phyloP scores from a whole-genome alignment of 306 rosid genomes.

The Calophaca sinica region DNA sequence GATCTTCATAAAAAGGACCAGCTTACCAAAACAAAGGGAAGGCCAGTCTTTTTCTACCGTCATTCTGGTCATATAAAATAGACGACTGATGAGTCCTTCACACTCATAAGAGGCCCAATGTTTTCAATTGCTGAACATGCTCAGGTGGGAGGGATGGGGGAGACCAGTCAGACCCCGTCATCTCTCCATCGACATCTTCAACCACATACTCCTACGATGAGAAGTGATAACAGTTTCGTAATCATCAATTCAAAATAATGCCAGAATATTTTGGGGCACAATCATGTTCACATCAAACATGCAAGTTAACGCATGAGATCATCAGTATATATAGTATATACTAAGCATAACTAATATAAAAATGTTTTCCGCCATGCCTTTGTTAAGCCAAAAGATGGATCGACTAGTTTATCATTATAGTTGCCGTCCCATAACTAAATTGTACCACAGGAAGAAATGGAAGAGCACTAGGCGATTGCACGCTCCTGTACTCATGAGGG shows the following conservation, averaged over 20 bases:
- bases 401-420: neutral
- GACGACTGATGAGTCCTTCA: constrained; percentile 43
- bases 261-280: constrained; percentile 1
- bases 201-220: constrained; percentile 85
- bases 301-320: constrained; percentile 8
- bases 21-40: constrained; percentile 43
- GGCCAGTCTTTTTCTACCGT: constrained; percentile 43
- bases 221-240: constrained; percentile 40
- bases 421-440: constrained; percentile 23
- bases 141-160: constrained; percentile 87
- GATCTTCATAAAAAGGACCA: constrained; percentile 39
- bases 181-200: constrained; percentile 95
- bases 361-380: neutral
- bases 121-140: constrained; percentile 92
- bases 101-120: constrained; percentile 80
- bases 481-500: constrained; percentile 2
- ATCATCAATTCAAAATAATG: constrained; percentile 37
- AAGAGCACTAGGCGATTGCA: constrained; percentile 18
- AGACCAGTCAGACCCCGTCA: constrained; percentile 88
- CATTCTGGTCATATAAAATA: constrained; percentile 46
- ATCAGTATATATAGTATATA: neutral
- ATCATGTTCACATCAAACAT: constrained; percentile 5
- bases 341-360: constrained; percentile 3
- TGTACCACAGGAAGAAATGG: constrained; percentile 15
- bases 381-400: constrained; percentile 13